phyloP scores from a whole-genome alignment of 1,284 basidiomycete genomes.

The Filobasidium uniguttulatum region DNA sequence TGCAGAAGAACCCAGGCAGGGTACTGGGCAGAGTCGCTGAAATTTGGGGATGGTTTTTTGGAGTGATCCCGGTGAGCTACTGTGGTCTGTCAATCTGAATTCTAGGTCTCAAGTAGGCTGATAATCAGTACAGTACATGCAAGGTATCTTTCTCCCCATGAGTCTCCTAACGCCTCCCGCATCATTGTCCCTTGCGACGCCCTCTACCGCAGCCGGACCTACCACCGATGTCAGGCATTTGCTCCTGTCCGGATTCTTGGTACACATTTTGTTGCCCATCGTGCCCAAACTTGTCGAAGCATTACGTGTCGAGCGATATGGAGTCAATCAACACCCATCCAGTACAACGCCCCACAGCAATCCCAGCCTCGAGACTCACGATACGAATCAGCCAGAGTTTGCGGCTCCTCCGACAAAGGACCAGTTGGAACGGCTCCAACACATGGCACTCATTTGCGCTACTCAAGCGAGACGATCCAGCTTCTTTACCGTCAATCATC shows the following conservation, averaged over 20 bases:
- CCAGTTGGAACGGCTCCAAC: conserved; percentile 16
- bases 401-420: conserved; percentile 8
- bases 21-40: conserved; percentile 67
- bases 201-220: no score
- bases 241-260: conserved; percentile 33
- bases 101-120: not conserved
- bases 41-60: conserved; percentile 89
- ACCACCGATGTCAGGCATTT: conserved; percentile 32
- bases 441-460: conserved; percentile 35
- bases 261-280: conserved; percentile 35
- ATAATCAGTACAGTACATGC: conserved; percentile 26
- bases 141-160: conserved; percentile 42
- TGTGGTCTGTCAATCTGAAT: not conserved
- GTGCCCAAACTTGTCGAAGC: conserved; percentile 24
- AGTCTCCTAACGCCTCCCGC: conserved; percentile 26
- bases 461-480: conserved; percentile 32
- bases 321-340: not conserved
- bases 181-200: no score
- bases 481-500: conserved; percentile 21
- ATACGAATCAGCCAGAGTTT: not conserved
- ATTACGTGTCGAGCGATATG: conserved; percentile 1
- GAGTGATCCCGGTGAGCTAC: conserved; percentile 53
- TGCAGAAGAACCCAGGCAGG: conserved; percentile 39
- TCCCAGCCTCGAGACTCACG: conserved; percentile 8
- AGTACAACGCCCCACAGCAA: conserved; percentile 6